Evolutionary conservation across 2,329 filamentous ascomycete genomes (phyloP).

Genomic region (Gliomastix tumulicola): DNA sequence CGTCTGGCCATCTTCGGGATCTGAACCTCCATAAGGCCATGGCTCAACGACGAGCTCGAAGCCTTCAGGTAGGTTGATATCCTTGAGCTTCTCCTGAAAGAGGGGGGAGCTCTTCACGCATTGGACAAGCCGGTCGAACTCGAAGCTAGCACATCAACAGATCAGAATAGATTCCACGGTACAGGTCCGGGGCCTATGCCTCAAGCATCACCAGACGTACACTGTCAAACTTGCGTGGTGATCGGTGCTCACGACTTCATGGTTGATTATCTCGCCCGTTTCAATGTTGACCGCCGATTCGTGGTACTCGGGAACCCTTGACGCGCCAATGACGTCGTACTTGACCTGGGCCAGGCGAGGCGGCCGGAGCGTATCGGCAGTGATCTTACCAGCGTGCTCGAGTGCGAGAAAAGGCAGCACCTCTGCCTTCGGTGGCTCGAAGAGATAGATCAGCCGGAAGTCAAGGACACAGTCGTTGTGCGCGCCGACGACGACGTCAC

Average conservation of each 20-base stretch:
- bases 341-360: conserved; percentile 38
- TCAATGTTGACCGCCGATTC: conserved; percentile 31
- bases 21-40: conserved; percentile 22
- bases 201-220: conserved; percentile 16
- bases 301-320: conserved; percentile 19
- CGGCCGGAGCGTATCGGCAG: conserved; percentile 32
- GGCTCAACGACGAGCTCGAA: conserved; percentile 23
- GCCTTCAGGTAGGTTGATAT: conserved; percentile 16
- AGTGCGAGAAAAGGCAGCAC: conserved; percentile 54
- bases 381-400: conserved; percentile 45
- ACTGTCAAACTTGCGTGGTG: conserved; percentile 19
- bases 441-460: conserved; percentile 55
- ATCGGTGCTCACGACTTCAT: conserved; percentile 17
- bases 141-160: conserved; percentile 10
- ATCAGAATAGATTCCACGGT: not conserved
- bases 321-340: conserved; percentile 27
- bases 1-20: conserved; percentile 16
- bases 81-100: conserved; percentile 20
- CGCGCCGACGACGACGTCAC: conserved; percentile 32
- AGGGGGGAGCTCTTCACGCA: conserved; percentile 15
- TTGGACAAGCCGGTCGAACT: conserved; percentile 27
- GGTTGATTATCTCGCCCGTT: conserved; percentile 16
- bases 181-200: no score
- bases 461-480: conserved; percentile 16
- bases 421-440: conserved; percentile 54